A percentile compares a stretch with the other conserved stretches of the same genome.
These are phyloP conservation scores for Podospora fimiseda DNA, from an alignment of 495 filamentous ascomycete genomes.

Conservation along the genomic window DNA sequence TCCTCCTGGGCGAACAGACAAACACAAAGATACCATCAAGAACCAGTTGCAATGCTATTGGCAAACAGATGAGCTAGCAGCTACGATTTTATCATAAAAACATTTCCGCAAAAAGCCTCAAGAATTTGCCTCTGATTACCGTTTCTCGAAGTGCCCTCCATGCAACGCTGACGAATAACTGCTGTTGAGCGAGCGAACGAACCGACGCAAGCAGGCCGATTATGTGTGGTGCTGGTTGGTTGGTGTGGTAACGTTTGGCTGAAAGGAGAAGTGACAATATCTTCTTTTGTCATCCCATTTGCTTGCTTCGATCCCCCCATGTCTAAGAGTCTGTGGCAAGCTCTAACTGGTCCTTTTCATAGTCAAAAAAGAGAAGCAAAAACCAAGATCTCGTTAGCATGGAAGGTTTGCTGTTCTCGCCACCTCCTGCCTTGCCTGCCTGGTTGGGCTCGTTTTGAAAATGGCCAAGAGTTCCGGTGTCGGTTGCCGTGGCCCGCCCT, in stretches of 20 bases:
- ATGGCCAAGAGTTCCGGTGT: not conserved
- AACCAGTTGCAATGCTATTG: not conserved
- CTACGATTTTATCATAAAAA: slow-evolving; percentile 1
- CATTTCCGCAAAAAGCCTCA: not conserved
- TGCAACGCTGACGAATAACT: too few species aligned
- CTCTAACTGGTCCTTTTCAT: not conserved
- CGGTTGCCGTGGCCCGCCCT: too few species aligned
- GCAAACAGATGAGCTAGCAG: slow-evolving; percentile 2
- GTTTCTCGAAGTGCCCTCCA: not conserved
- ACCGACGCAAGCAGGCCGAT: too few species aligned
- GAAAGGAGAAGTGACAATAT: not conserved
- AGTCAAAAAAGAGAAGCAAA: not conserved
- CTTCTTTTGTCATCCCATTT: not conserved
- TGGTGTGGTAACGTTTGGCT: not conserved
- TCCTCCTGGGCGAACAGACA: slow-evolving; percentile 6
- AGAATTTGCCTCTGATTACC: not conserved
- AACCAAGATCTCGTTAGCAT: not conserved
- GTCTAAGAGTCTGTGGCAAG: not conserved
- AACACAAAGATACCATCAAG: not conserved
- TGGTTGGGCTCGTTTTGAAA: too few species aligned
- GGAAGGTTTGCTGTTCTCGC: not conserved
- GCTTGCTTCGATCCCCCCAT: not conserved
- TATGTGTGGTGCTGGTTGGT: too few species aligned
- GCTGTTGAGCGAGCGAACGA: too few species aligned
- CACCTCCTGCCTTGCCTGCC: too few species aligned